Evolutionary conservation across 345 rosid species (phyloP), one percentile per base, ranked within the genome.

Genomic region (Eucalyptus erythrocorys): DNA sequence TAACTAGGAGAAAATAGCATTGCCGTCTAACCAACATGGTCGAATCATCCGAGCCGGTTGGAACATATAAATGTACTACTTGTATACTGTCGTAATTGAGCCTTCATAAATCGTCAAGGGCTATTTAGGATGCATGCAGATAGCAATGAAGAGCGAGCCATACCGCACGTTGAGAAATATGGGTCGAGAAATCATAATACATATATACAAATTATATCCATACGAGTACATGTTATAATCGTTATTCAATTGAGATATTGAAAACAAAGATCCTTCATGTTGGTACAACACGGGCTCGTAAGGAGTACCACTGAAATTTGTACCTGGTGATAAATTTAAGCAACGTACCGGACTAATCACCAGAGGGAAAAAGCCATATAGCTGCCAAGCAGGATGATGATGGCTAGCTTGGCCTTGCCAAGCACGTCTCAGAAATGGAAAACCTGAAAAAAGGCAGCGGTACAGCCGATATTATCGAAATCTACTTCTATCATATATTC

Each of bases 361-460:
- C 1, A 6, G 8, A 76, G 82, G 47, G 5, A 21, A 34, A 6
- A 40, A 0, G 15, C 45, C 0, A 40, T 0, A 71, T 10, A 76
- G 30, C 5, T 21, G 16, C 30, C 3, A 21, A 76, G 47, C 47
- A 76, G 47, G 82, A 76, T 11, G 15, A 76, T 76, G 8, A 76
- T 76, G 82, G 15, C 82, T 76, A 76, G 30, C 82, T 37, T 37
- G 82, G 45, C 27, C 26, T 34, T 9, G 81, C 22, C 79, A 32
- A 66, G 42, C 79, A 21, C 45, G 43, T 71, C 45, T 19, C 81
- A 71, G 5, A 11, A 11, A 40, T 40, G 8, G 47, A 40, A 21
- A 37, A 76, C 82, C 82, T 21, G 47, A 40, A 1, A 71, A 61
- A 61, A 27, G 22, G 22, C 82, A 37, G 47, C 47, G 13, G 82